phyloP scores from a whole-genome alignment of 2,329 filamentous ascomycete species.

The Teratosphaeria epicoccoides region DNA sequence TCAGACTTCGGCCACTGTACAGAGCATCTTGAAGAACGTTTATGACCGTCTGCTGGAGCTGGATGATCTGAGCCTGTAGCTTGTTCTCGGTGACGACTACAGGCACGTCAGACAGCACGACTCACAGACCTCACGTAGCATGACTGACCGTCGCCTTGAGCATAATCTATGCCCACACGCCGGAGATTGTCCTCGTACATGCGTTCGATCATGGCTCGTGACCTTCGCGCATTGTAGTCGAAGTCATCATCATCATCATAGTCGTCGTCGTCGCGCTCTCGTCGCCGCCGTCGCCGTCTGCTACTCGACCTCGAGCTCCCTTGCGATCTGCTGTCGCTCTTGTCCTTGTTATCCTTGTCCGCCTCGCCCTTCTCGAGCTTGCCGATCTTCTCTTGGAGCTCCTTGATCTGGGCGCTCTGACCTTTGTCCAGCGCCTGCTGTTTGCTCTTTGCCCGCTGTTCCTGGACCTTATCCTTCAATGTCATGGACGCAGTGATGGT shows the following conservation, averaged over 20 bases:
- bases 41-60: constrained; percentile 35
- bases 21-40: constrained; percentile 35
- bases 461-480: constrained; percentile 31
- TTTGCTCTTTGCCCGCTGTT: constrained; percentile 24
- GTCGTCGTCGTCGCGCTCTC: constrained; percentile 3
- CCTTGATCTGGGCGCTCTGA: constrained; percentile 15
- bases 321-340: constrained; percentile 2
- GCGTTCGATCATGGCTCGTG: constrained; percentile 13
- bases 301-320: constrained; percentile 12
- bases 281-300: constrained; percentile 9
- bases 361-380: constrained; percentile 11
- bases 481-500: constrained; percentile 35
- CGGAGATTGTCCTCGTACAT: constrained; percentile 12
- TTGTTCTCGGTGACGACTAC: constrained; percentile 32
- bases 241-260: constrained; percentile 8
- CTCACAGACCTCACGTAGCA: neutral
- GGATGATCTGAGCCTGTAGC: constrained; percentile 33
- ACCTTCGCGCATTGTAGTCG: constrained; percentile 2
- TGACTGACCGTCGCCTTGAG: constrained; percentile 29
- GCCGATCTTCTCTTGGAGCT: constrained; percentile 20
- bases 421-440: constrained; percentile 19
- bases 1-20: constrained; percentile 29
- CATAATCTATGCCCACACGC: constrained; percentile 28
- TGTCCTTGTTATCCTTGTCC: constrained; percentile 6
- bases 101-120: constrained; percentile 7